These are phyloP conservation scores for Lodderomyces beijingensis DNA, from an alignment of 1,139 yeast species.

Conservation along the genomic window DNA sequence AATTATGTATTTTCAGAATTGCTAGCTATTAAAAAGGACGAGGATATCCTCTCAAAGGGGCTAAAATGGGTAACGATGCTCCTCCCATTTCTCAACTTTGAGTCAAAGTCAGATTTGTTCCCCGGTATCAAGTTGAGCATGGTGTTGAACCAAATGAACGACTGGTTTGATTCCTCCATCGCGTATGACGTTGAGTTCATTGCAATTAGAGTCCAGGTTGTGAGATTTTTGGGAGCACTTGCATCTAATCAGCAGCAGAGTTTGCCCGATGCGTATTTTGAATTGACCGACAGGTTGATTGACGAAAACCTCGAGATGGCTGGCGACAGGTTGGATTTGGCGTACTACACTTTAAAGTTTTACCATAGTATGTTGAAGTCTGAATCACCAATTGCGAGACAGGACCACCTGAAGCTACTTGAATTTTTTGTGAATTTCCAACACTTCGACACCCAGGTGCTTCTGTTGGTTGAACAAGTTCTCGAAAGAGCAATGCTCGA, in stretches of 20 bases:
- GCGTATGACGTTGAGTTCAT: slow-evolving; percentile 56
- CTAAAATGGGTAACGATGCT: slow-evolving; percentile 47
- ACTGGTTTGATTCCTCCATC: slow-evolving; percentile 59
- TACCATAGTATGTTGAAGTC: slow-evolving; percentile 15
- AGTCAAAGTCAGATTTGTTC: slow-evolving; percentile 19
- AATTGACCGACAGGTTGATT: slow-evolving; percentile 35
- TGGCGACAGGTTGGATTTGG: slow-evolving; percentile 36
- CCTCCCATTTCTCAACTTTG: slow-evolving; percentile 40
- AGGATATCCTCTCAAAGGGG: slow-evolving; percentile 39
- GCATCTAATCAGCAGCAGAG: slow-evolving; percentile 15
- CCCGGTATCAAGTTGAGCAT: slow-evolving; percentile 58
- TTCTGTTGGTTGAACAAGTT: slow-evolving; percentile 28
- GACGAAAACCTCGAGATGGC: slow-evolving; percentile 50
- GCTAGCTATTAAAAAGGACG: slow-evolving; percentile 44
- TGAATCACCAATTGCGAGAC: too few relatives aligned
- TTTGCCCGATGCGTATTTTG: slow-evolving; percentile 31
- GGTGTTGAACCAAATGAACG: slow-evolving; percentile 48
- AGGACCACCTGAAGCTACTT: slow-evolving; percentile 19
- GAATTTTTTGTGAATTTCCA: slow-evolving; percentile 22
- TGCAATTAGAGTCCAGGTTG: slow-evolving; percentile 47
- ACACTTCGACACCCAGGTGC: slow-evolving; percentile 23
- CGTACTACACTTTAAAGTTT: slow-evolving; percentile 45
- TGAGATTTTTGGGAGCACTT: slow-evolving; percentile 42
- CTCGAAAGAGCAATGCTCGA: slow-evolving; percentile 20
- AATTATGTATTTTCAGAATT: slow-evolving; percentile 63